Base-by-base conservation (phyloP, 2,329 filamentous ascomycete species). In the Apiospora kogelbergensis region DNA sequence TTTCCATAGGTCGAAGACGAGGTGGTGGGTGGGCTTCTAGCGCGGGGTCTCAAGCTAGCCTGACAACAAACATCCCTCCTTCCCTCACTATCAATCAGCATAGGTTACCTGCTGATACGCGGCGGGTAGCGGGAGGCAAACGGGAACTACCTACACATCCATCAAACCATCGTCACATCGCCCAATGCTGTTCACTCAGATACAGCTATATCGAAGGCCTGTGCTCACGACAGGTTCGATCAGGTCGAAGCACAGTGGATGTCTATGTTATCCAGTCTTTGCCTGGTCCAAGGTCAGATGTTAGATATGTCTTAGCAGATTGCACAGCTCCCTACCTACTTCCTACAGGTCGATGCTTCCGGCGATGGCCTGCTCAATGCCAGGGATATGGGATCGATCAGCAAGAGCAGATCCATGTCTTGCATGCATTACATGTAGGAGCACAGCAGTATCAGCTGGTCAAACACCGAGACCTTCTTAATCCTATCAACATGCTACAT, bases 391-490 rank as follows among this genome's bases (percentile, higher is more conserved):
- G 30, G 17, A 37, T 60, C 37, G 53, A 37, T 60, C 53, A 60
- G 53, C 30, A 37, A 60, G 33, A n/a, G 53, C 30, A 60, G 26
- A 60, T 60, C 53, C 53, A 60, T 60, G 53, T 60, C 53, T 60
- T 60, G 53, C 53, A 60, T 60, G 48, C 48, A 60, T 60, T 60
- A 37, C 17, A 37, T 60, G 30, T 60, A 60, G 26, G 53, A 60
- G 30, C 53, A 60, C 53, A 37, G 30, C 53, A 60, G 53, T 37
- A 60, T 60, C 53, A 60, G 53, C 53, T 60, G 53, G 53, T 60
- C 53, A 60, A 60, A 33, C 30, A 60, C 53, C 53, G 53, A 60
- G 53, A 60, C 53, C 53, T 60, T 60, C 53, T 60, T 60, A n/a
- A 60, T 37, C 48, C 48, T 24, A 46, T 46, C 22, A 37, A 20